Conservation (phyloP, 257 asterid genomes). For the Penstemon newberryi region DNA sequence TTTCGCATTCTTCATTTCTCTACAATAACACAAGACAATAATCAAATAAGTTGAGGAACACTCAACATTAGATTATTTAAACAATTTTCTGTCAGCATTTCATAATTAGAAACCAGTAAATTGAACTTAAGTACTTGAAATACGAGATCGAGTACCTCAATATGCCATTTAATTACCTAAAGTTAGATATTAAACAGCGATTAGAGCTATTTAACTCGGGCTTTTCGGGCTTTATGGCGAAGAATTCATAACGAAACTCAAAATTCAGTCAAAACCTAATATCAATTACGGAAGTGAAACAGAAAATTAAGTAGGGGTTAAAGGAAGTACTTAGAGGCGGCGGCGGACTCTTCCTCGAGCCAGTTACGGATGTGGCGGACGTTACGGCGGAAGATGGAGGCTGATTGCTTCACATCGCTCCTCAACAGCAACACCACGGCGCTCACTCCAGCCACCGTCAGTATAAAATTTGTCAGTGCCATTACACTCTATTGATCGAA, state of each 20-base stretch:
- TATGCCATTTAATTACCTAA: not conserved
- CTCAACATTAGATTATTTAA: not conserved
- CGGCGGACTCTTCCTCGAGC: slow-evolving; percentile 70
- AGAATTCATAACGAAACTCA: too few relatives aligned
- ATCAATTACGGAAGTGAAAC: not conserved
- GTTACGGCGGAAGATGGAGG: slow-evolving; percentile 69
- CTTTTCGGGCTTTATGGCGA: too few relatives aligned
- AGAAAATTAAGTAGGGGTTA: not conserved
- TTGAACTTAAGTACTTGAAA: too few relatives aligned
- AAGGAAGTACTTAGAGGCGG: slow-evolving; percentile 58
- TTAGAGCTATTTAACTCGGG: too few relatives aligned
- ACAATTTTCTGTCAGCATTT: too few relatives aligned
- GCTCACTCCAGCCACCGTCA: slow-evolving; percentile 71
- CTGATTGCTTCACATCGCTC: slow-evolving; percentile 70
- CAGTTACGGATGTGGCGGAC: slow-evolving; percentile 64
- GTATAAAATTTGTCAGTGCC: slow-evolving; percentile 72
- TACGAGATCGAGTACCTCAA: too few relatives aligned
- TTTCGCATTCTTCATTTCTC: slow-evolving; percentile 69
- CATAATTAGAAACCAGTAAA: too few relatives aligned
- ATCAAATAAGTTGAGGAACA: not conserved
- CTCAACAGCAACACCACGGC: slow-evolving; percentile 61
- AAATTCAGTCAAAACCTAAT: not conserved
- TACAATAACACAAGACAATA: slow-evolving; percentile 23
- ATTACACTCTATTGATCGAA: slow-evolving; percentile 18
- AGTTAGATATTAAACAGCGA: too few relatives aligned